Percentiles rank a stretch among this genome's conserved stretches.
These are phyloP conservation scores for Metschnikowia colocasiae DNA, from an alignment of 805 yeast genomes.

Conservation along the genomic window DNA sequence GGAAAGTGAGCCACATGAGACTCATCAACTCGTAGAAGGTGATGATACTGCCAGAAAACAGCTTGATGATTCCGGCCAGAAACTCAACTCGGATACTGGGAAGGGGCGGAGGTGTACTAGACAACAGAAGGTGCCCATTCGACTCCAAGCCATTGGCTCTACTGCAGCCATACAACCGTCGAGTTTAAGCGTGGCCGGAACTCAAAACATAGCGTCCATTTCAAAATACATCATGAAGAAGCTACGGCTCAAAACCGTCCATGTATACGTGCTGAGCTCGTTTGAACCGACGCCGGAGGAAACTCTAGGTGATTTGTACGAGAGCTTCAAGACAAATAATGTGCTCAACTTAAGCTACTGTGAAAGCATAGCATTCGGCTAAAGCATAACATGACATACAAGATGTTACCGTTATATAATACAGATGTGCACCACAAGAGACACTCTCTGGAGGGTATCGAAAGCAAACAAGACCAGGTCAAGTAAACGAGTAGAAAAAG, in stretches of 20 bases:
- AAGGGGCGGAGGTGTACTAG: too few relatives aligned
- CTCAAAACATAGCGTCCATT: slow-evolving; percentile 46
- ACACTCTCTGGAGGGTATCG: slow-evolving; percentile 11
- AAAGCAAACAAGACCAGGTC: slow-evolving; percentile 7
- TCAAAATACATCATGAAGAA: slow-evolving; percentile 37
- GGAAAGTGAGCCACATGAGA: not conserved
- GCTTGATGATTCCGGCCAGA: not conserved
- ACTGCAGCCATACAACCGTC: slow-evolving; percentile 48
- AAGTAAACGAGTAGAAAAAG: not conserved
- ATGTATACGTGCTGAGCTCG: slow-evolving; percentile 38
- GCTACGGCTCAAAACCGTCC: slow-evolving; percentile 18
- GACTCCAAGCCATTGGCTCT: slow-evolving; percentile 62
- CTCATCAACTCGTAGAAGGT: not conserved
- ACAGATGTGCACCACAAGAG: slow-evolving; percentile 2
- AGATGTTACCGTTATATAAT: not conserved
- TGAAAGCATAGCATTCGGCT: slow-evolving; percentile 40
- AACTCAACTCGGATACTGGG: not conserved
- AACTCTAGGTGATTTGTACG: slow-evolving; percentile 29
- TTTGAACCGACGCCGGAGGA: slow-evolving; percentile 43
- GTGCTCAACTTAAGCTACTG: slow-evolving; percentile 41
- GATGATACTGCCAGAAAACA: not conserved
- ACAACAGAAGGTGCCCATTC: slow-evolving; percentile 38
- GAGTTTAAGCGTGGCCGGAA: slow-evolving; percentile 46
- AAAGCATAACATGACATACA: not conserved
- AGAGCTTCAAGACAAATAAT: slow-evolving; percentile 28